phyloP scores from a whole-genome alignment of 768 basidiomycete species.

The Russula lepida region DNA sequence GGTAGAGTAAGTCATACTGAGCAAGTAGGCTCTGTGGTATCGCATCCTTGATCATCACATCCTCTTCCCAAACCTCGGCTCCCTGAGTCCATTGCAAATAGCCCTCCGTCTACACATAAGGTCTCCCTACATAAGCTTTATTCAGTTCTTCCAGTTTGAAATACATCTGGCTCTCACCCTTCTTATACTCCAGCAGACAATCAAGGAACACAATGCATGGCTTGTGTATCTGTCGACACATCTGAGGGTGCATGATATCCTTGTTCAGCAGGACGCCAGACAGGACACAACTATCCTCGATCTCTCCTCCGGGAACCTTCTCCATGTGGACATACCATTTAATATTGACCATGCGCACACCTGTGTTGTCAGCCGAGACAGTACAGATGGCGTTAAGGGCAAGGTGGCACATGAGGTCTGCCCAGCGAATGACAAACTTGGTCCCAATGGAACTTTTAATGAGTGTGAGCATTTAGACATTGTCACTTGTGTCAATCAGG shows the following conservation, averaged over 20 bases:
- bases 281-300: conserved; percentile 83
- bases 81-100: conserved; percentile 15
- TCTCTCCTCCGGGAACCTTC: conserved; percentile 96
- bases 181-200: conserved; percentile 97
- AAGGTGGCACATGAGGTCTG: conserved; percentile 93
- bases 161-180: conserved; percentile 96
- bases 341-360: conserved; percentile 87
- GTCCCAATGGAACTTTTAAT: conserved; percentile 99
- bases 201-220: conserved; percentile 86
- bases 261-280: conserved; percentile 97
- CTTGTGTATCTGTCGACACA: conserved; percentile 84
- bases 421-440: conserved; percentile 95
- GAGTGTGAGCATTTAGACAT: conserved; percentile 87
- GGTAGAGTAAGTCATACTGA: conserved; percentile 12
- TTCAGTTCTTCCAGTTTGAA: conserved; percentile 49
- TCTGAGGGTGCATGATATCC: conserved; percentile 95
- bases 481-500: conserved; percentile 79
- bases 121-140: conserved; percentile 19
- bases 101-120: conserved; percentile 13
- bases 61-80: conserved; percentile 20
- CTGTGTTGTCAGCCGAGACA: conserved; percentile 69
- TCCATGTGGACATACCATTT: conserved; percentile 97
- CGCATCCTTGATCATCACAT: conserved; percentile 23
- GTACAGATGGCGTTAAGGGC: conserved; percentile 88
- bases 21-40: conserved; percentile 13